A percentile compares a stretch with the other conserved stretches of the same genome.
These are phyloP conservation scores for Cladosporium sp. DNA, from an alignment of 2,329 filamentous ascomycete genomes.

Conservation along the genomic window DNA sequence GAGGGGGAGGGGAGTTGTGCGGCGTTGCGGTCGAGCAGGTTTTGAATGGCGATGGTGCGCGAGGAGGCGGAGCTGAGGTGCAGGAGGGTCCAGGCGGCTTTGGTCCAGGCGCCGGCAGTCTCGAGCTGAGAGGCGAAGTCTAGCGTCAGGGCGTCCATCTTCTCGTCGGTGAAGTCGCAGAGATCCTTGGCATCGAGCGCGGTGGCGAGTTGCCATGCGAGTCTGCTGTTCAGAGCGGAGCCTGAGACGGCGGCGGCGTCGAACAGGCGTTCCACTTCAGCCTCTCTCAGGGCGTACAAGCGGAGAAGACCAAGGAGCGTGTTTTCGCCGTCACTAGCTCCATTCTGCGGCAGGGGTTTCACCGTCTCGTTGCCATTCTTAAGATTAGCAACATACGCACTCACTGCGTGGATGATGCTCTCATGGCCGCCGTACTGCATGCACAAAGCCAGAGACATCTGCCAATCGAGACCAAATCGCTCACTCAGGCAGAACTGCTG, in stretches of 20 bases:
- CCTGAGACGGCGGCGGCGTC: constrained; percentile 73
- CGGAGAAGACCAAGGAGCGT: constrained; percentile 84
- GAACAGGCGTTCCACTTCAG: constrained; percentile 63
- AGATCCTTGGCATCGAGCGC: constrained; percentile 35
- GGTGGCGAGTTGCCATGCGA: constrained; percentile 82
- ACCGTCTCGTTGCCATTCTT: constrained; percentile 64
- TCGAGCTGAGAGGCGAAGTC: constrained; percentile 32
- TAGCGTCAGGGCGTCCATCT: constrained; percentile 65
- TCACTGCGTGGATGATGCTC: constrained; percentile 67
- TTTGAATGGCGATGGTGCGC: constrained; percentile 37
- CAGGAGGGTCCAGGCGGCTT: constrained; percentile 28
- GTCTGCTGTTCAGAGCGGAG: constrained; percentile 67
- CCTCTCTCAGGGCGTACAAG: constrained; percentile 42
- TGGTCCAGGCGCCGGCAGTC: constrained; percentile 22
- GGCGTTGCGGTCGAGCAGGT: constrained; percentile 63
- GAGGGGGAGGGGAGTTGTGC: constrained; percentile 53
- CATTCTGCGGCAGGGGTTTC: constrained; percentile 46
- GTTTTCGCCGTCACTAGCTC: constrained; percentile 60
- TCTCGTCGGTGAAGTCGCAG: constrained; percentile 24
- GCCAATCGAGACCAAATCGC: constrained; percentile 85
- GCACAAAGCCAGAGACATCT: constrained; percentile 84
- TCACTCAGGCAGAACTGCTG: constrained; percentile 77
- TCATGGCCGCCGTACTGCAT: constrained; percentile 79
- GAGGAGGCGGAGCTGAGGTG: constrained; percentile 24
- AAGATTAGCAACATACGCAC: constrained; percentile 70